Evolutionary conservation across 805 yeast species (phyloP).

Genomic region (Sugiyamaella marilandica): DNA sequence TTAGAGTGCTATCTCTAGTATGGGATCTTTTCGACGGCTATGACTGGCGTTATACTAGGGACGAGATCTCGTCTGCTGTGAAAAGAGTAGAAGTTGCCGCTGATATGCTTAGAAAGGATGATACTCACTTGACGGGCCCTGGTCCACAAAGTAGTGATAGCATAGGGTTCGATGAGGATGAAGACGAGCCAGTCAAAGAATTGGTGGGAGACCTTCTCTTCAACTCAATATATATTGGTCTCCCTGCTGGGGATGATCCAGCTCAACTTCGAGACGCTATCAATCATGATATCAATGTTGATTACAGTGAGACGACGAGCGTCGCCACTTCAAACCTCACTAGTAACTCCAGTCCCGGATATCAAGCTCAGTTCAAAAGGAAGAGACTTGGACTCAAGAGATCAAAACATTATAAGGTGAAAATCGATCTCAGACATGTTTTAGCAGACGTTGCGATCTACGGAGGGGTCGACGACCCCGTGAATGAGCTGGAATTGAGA

Average conservation of each 20-base stretch:
- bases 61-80: constrained; percentile 59
- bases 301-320: constrained; percentile 26
- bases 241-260: constrained; percentile 47
- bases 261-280: constrained; percentile 46
- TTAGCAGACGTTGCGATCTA: constrained; percentile 43
- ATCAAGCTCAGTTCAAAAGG: background rate
- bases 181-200: constrained; percentile 19
- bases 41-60: constrained; percentile 81
- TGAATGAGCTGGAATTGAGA: constrained; percentile 9
- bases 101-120: constrained; percentile 28
- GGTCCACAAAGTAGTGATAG: constrained; percentile 16
- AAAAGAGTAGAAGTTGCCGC: constrained; percentile 53
- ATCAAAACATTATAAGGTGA: constrained; percentile 55
- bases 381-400: constrained; percentile 53
- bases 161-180: constrained; percentile 14
- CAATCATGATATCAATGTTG: constrained; percentile 45
- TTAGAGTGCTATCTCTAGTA: constrained; percentile 11
- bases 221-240: constrained; percentile 71
- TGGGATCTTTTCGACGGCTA: constrained; percentile 76
- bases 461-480: constrained; percentile 40
- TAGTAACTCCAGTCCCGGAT: background rate
- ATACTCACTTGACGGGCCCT: constrained; percentile 3
- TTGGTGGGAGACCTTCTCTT: constrained; percentile 61
- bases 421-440: constrained; percentile 52
- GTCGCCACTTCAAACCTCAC: constrained; percentile 6